These are phyloP conservation scores for Przewalskia tangutica DNA, from an alignment of 257 asterid species.

Conservation along the genomic window DNA sequence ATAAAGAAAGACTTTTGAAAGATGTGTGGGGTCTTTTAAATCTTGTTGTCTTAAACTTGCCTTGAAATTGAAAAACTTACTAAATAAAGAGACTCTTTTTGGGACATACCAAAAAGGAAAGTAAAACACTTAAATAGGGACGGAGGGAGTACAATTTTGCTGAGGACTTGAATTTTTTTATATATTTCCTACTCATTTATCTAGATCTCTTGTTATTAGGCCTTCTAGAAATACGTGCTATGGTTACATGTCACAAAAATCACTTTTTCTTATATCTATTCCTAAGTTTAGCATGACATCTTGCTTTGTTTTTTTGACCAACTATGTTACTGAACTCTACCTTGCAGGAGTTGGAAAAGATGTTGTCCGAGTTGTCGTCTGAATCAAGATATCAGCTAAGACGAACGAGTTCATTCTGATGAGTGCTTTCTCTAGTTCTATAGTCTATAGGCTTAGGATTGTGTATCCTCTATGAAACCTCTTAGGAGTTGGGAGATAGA, in stretches of 20 bases:
- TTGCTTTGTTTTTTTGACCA: not conserved
- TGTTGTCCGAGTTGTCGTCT: conserved; percentile 14
- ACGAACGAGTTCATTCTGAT: conserved; percentile 61
- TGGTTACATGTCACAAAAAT: not conserved
- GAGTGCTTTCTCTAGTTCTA: not conserved
- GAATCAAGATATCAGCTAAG: conserved; percentile 68
- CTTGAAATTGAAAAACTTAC: too few species aligned
- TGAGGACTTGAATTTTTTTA: not conserved
- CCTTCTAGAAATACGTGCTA: not conserved
- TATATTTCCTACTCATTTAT: not conserved
- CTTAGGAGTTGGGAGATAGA: not conserved
- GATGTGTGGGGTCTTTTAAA: too few species aligned
- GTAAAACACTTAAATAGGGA: too few species aligned
- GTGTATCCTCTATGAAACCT: not conserved
- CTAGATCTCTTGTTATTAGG: not conserved
- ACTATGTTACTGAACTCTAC: not conserved
- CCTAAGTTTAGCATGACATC: not conserved
- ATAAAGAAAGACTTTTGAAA: too few species aligned
- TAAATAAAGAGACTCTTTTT: too few species aligned
- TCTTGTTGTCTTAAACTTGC: too few species aligned
- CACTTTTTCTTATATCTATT: not conserved
- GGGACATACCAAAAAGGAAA: too few species aligned
- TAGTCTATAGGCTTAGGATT: not conserved
- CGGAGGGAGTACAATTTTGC: not conserved
- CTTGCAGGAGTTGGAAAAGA: conserved; percentile 54